Evolutionary conservation across 2,329 filamentous ascomycete species (phyloP), one percentile per base, ranked within the genome.

Genomic region (Aspergillus sp.): DNA sequence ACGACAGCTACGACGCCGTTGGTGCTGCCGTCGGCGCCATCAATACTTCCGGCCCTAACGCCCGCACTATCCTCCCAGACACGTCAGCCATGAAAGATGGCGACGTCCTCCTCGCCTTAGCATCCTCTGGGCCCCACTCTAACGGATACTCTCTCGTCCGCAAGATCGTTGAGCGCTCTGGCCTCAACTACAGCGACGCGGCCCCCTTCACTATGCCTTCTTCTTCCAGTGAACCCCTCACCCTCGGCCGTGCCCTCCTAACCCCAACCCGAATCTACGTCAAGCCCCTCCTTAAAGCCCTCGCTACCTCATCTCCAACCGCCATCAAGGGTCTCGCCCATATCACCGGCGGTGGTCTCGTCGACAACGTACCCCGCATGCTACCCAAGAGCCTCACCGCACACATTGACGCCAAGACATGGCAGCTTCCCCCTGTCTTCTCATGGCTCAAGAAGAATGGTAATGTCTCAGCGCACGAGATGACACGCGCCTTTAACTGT

Each of bases 141-240:
- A 99, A 99, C 76, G 95, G 95, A 49, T 99, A 96, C 81, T 97
- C 93, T 0, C 87, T 99, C n/a, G 89, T 98, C 34, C 89, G 95
- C 61, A 90, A 91, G 71, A 93, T 98, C 68, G 82, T 98, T 62
- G 86, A 91, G 66, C 82, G 83, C 58, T 84, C 88, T 37, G 86
- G 87, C 4, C 80, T 98, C 4, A 78, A 78, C 44, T 97, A 93
- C 78, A 80, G 83, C 12, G 86, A 89, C 64, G 72, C 82, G 1
- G 88, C 89, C 1, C 95, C 95, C 1, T 99, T 95, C 92, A 82
- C 88, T 60, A 68, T 74, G 40, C 64, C 71, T 22, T 91, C 91
- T 1, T 96, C 91, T 17, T 20, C 45, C 13, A 48, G 12, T 60
- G 61, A 69, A 11, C 58, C 68, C 7, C 60, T 66, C 50, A 73